These are phyloP conservation scores for Psophocarpus tetragonolobus DNA, from an alignment of 306 rosid species.

Conservation along the genomic window DNA sequence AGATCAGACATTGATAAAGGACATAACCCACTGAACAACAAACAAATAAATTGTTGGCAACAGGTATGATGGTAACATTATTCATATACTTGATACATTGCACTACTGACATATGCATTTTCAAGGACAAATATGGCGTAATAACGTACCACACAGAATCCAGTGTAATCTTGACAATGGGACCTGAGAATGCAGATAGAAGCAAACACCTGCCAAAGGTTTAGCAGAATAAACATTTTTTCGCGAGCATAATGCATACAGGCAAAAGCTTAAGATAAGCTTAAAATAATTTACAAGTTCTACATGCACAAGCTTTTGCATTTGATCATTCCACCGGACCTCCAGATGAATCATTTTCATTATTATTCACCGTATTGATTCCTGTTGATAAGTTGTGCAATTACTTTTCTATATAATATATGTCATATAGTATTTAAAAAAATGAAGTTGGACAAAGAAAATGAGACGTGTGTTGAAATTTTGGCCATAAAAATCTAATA, in stretches of 20 bases:
- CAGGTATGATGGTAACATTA: not conserved
- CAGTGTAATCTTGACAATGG: not conserved
- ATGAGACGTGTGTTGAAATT: no score
- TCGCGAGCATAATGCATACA: not conserved
- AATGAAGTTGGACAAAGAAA: no score
- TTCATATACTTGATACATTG: not conserved
- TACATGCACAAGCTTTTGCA: conserved; percentile 25
- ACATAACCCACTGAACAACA: not conserved
- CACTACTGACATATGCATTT: not conserved
- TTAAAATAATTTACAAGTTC: not conserved
- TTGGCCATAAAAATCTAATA: no score
- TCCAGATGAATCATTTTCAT: conserved; percentile 26
- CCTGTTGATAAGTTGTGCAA: conserved; percentile 15
- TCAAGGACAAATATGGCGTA: not conserved
- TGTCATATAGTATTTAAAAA: no score
- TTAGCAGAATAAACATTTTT: not conserved
- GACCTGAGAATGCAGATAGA: not conserved
- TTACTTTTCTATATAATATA: conserved; percentile 36
- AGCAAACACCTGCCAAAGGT: not conserved
- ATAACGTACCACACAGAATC: not conserved
- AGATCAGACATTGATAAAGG: not conserved
- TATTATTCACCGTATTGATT: conserved; percentile 29
- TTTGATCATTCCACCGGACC: conserved; percentile 30
- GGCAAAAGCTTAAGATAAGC: not conserved
- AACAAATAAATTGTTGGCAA: not conserved